phyloP scores from a whole-genome alignment of 345 rosid genomes.

The Dipteronia dyeriana region DNA sequence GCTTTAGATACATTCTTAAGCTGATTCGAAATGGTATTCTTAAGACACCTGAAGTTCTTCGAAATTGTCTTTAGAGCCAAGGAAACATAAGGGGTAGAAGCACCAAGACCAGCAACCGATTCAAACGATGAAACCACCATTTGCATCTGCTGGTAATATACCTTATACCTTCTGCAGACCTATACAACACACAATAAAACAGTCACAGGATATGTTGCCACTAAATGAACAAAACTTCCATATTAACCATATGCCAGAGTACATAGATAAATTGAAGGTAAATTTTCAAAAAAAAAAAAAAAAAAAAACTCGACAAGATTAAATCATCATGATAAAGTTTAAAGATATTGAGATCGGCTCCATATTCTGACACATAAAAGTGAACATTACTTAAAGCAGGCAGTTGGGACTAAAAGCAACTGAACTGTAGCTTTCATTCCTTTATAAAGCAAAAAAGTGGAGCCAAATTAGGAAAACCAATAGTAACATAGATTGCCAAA shows the following conservation, averaged over 20 bases:
- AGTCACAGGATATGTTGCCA: background rate
- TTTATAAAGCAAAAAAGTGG: background rate
- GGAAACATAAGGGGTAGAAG: conserved; percentile 53
- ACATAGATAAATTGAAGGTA: background rate
- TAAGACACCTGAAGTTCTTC: conserved; percentile 50
- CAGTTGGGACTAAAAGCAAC: conserved; percentile 12
- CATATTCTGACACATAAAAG: background rate
- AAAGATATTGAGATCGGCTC: background rate
- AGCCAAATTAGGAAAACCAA: conserved; percentile 21
- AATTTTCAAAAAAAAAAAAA: no score
- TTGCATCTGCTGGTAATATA: conserved; percentile 65
- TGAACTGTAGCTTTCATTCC: conserved; percentile 12
- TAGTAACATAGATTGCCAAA: conserved; percentile 1
- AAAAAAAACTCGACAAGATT: background rate
- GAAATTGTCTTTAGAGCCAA: conserved; percentile 45
- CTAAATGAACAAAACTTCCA: background rate
- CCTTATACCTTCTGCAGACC: conserved; percentile 58
- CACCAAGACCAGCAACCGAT: conserved; percentile 58
- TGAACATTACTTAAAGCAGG: background rate
- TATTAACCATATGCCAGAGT: no score
- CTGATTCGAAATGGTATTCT: conserved; percentile 44
- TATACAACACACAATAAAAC: conserved; percentile 21
- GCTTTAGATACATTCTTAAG: conserved; percentile 37
- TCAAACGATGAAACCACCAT: conserved; percentile 71
- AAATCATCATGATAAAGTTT: background rate